Base-by-base conservation (phyloP, 2,329 filamentous ascomycete species). In the Colletotrichum sidae region DNA sequence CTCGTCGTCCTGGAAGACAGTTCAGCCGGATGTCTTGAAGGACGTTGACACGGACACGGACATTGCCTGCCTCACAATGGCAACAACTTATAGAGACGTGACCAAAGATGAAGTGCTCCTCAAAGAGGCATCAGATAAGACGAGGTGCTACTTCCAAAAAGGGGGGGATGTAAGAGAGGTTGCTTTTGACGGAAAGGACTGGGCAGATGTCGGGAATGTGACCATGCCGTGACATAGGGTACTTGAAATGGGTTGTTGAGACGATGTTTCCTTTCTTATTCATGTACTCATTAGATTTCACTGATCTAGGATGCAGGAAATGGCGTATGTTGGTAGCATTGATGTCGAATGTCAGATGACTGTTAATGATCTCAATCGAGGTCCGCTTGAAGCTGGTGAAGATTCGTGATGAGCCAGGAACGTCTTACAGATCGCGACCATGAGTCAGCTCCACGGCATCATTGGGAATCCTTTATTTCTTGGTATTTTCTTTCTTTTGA, bases 21-120 rank as follows among this genome's bases (percentile, higher is more conserved):
- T 8, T 2, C 37, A 53, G 15, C 53, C 47, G 17, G 15, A 13
- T 11, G 33, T 13, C 3, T 37, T 62, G 33, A 55, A 39, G 25
- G 33, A 41, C 13, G 53, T 57, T 6, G 60, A 57, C 34, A 4
- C 38, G 4, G 53, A 63, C 35, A 57, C 60, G 15, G 60, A 57
- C 47, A 63, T 63, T 34, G 33, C 47, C n/a, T 63, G 53, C 41
- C 38, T 63, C n/a, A 57, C 53, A 2, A 45, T 63, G 53, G 53
- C 51, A 11, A 56, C 53, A 7, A 49, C 54, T 4, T 15, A 47
- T 11, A n/a, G 13, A 15, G 34, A 33, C 47, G 42, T 35, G 8
- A 12, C 4, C 12, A 9, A 11, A 12, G 47, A 17, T 17, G 15
- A 47, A 13, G 41, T 63, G 13, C 12, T 63, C 35, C 34, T 63